Base-by-base conservation (phyloP, 805 yeast species). In the Metschnikowia gruessii region DNA sequence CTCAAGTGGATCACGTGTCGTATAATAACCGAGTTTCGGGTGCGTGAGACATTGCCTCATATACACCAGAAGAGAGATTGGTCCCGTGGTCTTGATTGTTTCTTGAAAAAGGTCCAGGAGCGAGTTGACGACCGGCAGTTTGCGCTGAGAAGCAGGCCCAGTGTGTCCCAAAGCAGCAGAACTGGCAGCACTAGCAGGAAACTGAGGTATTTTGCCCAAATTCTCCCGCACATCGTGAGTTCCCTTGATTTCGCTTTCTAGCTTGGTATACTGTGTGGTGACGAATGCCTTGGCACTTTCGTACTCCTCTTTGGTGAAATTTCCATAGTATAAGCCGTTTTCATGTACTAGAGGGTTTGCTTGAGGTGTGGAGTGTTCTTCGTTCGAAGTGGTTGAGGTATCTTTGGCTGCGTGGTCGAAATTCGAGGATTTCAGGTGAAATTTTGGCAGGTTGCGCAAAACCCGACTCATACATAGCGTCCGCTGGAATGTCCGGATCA, bases 1-100 rank as follows among this genome's bases (percentile, higher is more conserved):
- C 28, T 85, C 87, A 30, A 88, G 68, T 2, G 95, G 95, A 55
- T 87, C 83, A 51, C 82, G 68, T 3, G 87, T 83, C 18, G 89
- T 84, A 60, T 88, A 87, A 62, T 88, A 88, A 0, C 96, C 96
- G 52, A 74, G 76, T 9, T 78, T 70, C 0, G 95, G 94, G 58
- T 86, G 85, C 0, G 89, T 80, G 47, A 88, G 71, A 59, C 96
- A 87, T 61, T 86, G 91, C 46, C 85, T 72, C 91, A 88, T 88
- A 61, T 79, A 88, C 8, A 83, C 74, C 0, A 89, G 79, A 5
- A 88, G 63, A 0, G 94, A 69, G 4, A 88, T 69, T 0, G 96
- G 95, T 0, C 96, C 96, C 0, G 88, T 82, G 2, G 87, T 73
- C 56, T 80, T 74, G 54, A 80, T 80, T 2, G 78, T 70, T 52